These are phyloP conservation scores for Crithidia expoeki DNA, from an alignment of 208 protist genomes.

Conservation along the genomic window DNA sequence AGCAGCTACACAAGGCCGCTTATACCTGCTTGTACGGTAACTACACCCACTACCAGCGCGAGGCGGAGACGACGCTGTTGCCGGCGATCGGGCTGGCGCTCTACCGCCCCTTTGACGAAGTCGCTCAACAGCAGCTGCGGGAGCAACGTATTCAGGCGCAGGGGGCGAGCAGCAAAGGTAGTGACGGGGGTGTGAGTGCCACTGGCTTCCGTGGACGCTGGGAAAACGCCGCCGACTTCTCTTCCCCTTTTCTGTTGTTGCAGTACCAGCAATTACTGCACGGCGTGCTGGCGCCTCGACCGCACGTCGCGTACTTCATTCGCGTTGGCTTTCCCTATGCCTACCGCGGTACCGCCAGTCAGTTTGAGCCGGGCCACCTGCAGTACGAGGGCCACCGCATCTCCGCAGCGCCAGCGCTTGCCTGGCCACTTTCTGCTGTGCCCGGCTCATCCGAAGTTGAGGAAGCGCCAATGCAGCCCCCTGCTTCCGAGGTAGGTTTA, in stretches of 20 bases:
- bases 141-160: slow-evolving; percentile 16
- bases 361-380: slow-evolving; percentile 15
- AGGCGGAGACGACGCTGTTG: slow-evolving; percentile 32
- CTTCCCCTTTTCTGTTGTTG: slow-evolving; percentile 35
- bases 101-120: slow-evolving; percentile 45
- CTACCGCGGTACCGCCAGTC: slow-evolving; percentile 22
- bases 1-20: slow-evolving; percentile 53
- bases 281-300: slow-evolving; percentile 23
- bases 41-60: slow-evolving; percentile 45
- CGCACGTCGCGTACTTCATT: slow-evolving; percentile 37
- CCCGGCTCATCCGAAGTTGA: too few relatives aligned
- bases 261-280: slow-evolving; percentile 51
- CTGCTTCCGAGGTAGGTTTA: background rate
- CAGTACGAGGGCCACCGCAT: slow-evolving; percentile 38
- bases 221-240: slow-evolving; percentile 9
- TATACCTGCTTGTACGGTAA: slow-evolving; percentile 57
- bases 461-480: background rate
- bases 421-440: background rate
- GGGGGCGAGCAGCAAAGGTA: background rate
- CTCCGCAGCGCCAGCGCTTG: slow-evolving; percentile 26
- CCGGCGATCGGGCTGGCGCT: slow-evolving; percentile 42
- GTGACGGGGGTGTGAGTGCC: background rate
- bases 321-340: slow-evolving; percentile 38
- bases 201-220: background rate
- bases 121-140: slow-evolving; percentile 31